Conservation (phyloP, 139 green algal species). For the Chlorella sp. region DNA sequence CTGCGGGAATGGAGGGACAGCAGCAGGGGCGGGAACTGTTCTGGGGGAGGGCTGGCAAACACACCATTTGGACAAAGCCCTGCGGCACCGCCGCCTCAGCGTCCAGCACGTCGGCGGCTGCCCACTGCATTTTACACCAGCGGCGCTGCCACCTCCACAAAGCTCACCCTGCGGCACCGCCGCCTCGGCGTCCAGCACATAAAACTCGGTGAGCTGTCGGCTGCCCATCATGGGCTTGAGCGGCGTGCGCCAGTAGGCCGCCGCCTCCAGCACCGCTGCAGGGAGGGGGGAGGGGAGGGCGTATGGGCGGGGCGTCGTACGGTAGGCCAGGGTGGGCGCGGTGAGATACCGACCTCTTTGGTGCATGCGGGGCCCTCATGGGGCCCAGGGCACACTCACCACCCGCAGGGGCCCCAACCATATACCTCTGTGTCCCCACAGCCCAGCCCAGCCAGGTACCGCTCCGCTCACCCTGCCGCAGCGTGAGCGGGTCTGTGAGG, state of each 20-base stretch:
- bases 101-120: neutral
- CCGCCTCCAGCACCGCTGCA: conserved; percentile 55
- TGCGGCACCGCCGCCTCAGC: neutral
- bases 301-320: neutral
- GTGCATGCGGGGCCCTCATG: too few relatives aligned
- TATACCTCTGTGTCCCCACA: too few relatives aligned
- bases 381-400: too few relatives aligned
- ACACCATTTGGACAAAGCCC: neutral
- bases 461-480: conserved; percentile 56
- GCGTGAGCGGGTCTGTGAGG: conserved; percentile 85
- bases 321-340: too few relatives aligned
- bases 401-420: too few relatives aligned
- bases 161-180: conserved; percentile 15
- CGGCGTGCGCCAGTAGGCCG: conserved; percentile 79
- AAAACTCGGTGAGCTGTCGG: conserved; percentile 84
- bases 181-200: conserved; percentile 93
- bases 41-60: too few relatives aligned
- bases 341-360: too few relatives aligned
- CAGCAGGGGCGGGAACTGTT: neutral
- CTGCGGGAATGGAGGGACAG: neutral
- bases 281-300: neutral
- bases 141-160: neutral
- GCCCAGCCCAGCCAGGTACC: too few relatives aligned
- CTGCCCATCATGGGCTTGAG: conserved; percentile 71
- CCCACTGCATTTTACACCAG: neutral